A percentile compares a stretch with the other conserved stretches of the same genome.
Evolutionary conservation across 192 early-diverging fungal species (phyloP).

Genomic region (Coemansia reversa): DNA sequence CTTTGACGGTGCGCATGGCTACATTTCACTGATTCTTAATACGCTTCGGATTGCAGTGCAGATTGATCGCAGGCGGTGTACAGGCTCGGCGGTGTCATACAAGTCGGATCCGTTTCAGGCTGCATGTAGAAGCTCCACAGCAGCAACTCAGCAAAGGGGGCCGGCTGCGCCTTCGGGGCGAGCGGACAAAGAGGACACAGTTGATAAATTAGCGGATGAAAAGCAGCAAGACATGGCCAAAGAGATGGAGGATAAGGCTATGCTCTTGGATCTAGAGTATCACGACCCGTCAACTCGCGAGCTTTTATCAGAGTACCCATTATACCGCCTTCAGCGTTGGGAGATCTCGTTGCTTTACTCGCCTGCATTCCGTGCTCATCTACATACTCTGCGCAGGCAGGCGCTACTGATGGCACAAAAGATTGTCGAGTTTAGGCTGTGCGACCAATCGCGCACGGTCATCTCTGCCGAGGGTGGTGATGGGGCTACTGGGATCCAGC

Average conservation of each 20-base stretch:
- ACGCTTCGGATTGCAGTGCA: constrained; percentile 51
- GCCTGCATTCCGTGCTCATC: constrained; percentile 37
- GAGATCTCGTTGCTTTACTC: constrained; percentile 49
- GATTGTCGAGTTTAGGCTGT: constrained; percentile 37
- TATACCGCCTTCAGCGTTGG: constrained; percentile 52
- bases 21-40: constrained; percentile 50
- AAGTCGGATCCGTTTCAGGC: not conserved
- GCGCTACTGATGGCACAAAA: constrained; percentile 28
- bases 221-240: constrained; percentile 6
- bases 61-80: constrained; percentile 30
- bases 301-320: constrained; percentile 37
- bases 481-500: constrained; percentile 12
- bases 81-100: not conserved
- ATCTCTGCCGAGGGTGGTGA: constrained; percentile 6
- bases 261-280: constrained; percentile 41
- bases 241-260: constrained; percentile 28
- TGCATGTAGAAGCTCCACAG: not conserved
- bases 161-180: not conserved
- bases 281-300: constrained; percentile 44
- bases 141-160: not conserved
- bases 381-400: constrained; percentile 38
- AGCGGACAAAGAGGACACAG: not conserved
- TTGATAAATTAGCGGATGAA: not conserved
- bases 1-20: constrained; percentile 49
- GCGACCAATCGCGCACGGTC: constrained; percentile 28